Percentiles rank a stretch among this genome's conserved stretches.
Conservation (phyloP, 176 grass and related monocot genomes). For the Sorghum bicolor region DNA sequence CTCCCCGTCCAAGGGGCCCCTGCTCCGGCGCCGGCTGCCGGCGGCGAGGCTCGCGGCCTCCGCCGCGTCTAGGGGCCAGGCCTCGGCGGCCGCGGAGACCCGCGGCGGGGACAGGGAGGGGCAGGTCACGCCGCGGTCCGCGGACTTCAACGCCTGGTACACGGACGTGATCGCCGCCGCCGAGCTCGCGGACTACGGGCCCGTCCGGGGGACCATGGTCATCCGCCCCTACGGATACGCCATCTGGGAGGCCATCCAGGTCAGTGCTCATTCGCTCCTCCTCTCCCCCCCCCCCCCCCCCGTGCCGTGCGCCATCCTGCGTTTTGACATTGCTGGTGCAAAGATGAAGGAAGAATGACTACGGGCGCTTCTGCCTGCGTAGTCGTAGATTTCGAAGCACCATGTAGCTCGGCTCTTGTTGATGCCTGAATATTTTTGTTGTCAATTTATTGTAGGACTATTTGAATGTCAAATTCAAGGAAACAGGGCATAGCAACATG, state of each 20-base stretch:
- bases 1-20: constrained; percentile 40
- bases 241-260: constrained; percentile 98
- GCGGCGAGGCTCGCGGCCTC: constrained; percentile 26
- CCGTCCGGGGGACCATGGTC: constrained; percentile 93
- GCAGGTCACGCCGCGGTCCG: constrained; percentile 76
- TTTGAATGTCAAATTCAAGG: constrained; percentile 97
- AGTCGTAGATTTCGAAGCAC: not conserved
- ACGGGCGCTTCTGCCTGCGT: not conserved
- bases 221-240: constrained; percentile 97
- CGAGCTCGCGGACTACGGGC: constrained; percentile 95
- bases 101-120: constrained; percentile 54
- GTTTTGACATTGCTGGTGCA: not conserved
- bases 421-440: constrained; percentile 5
- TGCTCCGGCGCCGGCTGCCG: constrained; percentile 23
- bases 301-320: not conserved
- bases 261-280: not conserved
- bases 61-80: constrained; percentile 26
- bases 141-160: constrained; percentile 96
- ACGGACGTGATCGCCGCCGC: constrained; percentile 83
- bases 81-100: constrained; percentile 37
- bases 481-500: constrained; percentile 97
- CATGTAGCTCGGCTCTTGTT: not conserved
- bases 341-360: not conserved
- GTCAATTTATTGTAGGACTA: constrained; percentile 55
- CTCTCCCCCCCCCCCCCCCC: not conserved